Evolutionary conservation across 1,284 basidiomycete species (phyloP).

Genomic region (Papiliotrema flavescens): DNA sequence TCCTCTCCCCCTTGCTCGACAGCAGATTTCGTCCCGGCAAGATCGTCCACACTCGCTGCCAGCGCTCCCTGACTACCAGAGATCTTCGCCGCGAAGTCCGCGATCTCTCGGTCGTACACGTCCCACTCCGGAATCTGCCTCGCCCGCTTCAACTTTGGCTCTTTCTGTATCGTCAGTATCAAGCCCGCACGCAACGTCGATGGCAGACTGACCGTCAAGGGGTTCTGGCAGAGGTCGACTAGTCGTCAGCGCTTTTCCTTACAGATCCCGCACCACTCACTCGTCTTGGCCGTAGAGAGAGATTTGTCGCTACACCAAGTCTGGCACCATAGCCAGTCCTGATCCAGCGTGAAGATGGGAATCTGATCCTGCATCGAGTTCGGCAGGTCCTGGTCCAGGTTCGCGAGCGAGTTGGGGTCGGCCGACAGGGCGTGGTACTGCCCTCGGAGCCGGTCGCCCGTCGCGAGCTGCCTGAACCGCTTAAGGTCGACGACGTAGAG

Average conservation of each 20-base stretch:
- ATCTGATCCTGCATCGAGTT: constrained; percentile 85
- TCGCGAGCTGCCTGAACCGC: constrained; percentile 66
- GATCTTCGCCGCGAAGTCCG: constrained; percentile 62
- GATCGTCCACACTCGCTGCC: constrained; percentile 66
- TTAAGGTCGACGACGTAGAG: constrained; percentile 96
- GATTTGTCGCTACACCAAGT: constrained; percentile 54
- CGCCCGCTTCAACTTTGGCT: constrained; percentile 88
- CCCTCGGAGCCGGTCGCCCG: constrained; percentile 75
- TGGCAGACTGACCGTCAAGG: constrained; percentile 65
- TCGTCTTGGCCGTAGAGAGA: constrained; percentile 54
- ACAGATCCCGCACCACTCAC: constrained; percentile 11
- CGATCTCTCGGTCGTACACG: constrained; percentile 65
- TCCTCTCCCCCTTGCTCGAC: background rate
- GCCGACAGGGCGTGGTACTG: constrained; percentile 90
- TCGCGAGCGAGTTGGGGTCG: constrained; percentile 88
- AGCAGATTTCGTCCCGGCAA: constrained; percentile 54
- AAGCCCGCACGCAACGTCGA: background rate
- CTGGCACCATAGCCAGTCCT: constrained; percentile 85
- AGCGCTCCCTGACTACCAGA: constrained; percentile 49
- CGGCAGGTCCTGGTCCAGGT: constrained; percentile 94
- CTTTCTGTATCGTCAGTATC: constrained; percentile 62
- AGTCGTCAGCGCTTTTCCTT: background rate
- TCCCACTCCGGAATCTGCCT: constrained; percentile 98
- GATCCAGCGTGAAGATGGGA: constrained; percentile 79
- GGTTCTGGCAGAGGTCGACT: constrained; percentile 92